Evolutionary conservation across 768 basidiomycete genomes (phyloP).

Genomic region (Serpula lacrymans): DNA sequence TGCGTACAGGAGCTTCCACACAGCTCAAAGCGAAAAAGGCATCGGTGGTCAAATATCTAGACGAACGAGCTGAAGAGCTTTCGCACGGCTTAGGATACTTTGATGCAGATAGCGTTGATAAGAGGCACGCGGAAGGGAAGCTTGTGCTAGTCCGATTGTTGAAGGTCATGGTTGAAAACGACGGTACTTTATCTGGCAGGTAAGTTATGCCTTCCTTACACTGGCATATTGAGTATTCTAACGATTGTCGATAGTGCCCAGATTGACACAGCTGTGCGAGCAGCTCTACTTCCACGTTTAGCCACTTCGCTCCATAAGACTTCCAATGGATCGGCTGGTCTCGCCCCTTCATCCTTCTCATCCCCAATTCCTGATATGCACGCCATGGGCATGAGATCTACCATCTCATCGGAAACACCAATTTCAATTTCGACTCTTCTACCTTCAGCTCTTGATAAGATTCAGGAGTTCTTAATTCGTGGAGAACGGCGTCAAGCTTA

Average conservation of each 20-base stretch:
- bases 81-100: slow-evolving; percentile 74
- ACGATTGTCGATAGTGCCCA: slow-evolving; percentile 42
- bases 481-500: slow-evolving; percentile 88
- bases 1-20: slow-evolving; percentile 53
- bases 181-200: slow-evolving; percentile 86
- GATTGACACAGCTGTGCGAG: slow-evolving; percentile 71
- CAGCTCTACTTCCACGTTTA: slow-evolving; percentile 63
- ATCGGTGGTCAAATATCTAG: slow-evolving; percentile 72
- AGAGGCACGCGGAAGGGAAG: slow-evolving; percentile 69
- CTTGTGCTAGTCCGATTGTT: slow-evolving; percentile 70
- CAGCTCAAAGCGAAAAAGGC: slow-evolving; percentile 83
- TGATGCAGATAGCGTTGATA: slow-evolving; percentile 45
- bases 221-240: slow-evolving; percentile 2
- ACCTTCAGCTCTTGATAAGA: slow-evolving; percentile 66
- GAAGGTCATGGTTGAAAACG: slow-evolving; percentile 81
- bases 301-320: slow-evolving; percentile 23
- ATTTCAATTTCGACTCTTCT: slow-evolving; percentile 59
- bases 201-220: slow-evolving; percentile 38
- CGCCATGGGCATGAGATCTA: slow-evolving; percentile 11
- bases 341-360: slow-evolving; percentile 28
- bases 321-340: slow-evolving; percentile 14
- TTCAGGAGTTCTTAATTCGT: slow-evolving; percentile 73
- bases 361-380: slow-evolving; percentile 18
- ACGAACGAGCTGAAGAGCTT: slow-evolving; percentile 72
- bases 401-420: slow-evolving; percentile 38